A percentile compares a stretch with the other conserved stretches of the same genome.
phyloP scores from a whole-genome alignment of 176 grass and related monocot genomes.

The Phyllostachys edulis region DNA sequence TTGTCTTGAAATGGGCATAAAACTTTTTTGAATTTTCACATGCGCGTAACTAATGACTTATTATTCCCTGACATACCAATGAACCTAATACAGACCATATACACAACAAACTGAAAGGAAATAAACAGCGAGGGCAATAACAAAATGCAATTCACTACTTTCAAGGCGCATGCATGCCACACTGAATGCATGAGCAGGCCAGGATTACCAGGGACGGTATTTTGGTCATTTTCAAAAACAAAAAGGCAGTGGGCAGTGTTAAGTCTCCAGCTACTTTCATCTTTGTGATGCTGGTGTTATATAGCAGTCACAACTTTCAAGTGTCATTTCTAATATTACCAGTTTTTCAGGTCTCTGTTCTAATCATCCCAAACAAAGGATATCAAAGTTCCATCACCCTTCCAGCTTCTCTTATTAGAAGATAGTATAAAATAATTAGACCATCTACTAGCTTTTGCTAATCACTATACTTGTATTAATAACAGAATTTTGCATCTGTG shows the following conservation, averaged over 20 bases:
- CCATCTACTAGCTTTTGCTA: neutral
- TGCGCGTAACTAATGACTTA: neutral
- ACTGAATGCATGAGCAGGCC: neutral
- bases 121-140: neutral
- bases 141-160: neutral
- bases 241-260: neutral
- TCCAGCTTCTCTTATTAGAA: neutral
- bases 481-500: neutral
- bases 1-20: neutral
- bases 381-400: neutral
- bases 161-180: neutral
- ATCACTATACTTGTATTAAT: neutral
- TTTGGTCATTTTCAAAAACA: neutral
- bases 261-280: neutral
- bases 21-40: neutral
- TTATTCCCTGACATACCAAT: neutral
- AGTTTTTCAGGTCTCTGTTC: neutral
- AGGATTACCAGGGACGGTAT: neutral
- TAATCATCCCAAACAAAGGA: neutral
- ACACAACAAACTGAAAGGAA: constrained; percentile 21
- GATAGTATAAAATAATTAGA: neutral
- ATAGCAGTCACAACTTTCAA: neutral
- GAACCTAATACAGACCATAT: neutral
- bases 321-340: constrained; percentile 1
- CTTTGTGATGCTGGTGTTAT: neutral